Evolutionary conservation across 257 asterid species (phyloP).

Genomic region (Misopates orontium): DNA sequence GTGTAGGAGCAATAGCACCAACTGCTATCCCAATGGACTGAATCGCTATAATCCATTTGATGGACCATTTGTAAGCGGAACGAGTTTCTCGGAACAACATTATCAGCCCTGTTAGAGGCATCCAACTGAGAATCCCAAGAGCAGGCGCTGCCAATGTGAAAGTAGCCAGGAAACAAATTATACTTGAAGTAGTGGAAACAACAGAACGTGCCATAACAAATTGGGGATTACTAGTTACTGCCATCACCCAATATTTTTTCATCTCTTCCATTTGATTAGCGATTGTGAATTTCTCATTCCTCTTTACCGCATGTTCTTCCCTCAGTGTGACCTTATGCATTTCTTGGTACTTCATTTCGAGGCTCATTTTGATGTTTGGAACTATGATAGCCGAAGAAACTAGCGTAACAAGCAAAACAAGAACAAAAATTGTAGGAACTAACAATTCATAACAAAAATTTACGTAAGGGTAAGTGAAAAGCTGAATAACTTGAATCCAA

Average conservation of each 20-base stretch:
- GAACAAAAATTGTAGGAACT: not conserved
- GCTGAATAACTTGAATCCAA: conserved; percentile 33
- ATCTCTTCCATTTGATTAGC: conserved; percentile 33
- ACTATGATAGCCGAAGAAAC: conserved; percentile 37
- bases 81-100: too few relatives aligned
- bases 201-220: conserved; percentile 50
- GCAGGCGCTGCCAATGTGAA: conserved; percentile 12
- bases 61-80: conserved; percentile 40
- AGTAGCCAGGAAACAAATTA: conserved; percentile 31
- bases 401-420: conserved; percentile 31
- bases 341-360: conserved; percentile 37
- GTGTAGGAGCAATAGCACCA: conserved; percentile 41
- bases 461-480: not conserved
- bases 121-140: conserved; percentile 29
- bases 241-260: conserved; percentile 49
- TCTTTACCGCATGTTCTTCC: conserved; percentile 33
- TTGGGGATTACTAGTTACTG: conserved; percentile 45
- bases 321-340: conserved; percentile 27
- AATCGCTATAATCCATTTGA: conserved; percentile 26
- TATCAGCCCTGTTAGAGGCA: not conserved
- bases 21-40: conserved; percentile 39
- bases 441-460: too few relatives aligned
- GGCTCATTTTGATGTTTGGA: conserved; percentile 27
- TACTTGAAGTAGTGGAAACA: conserved; percentile 35
- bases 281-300: conserved; percentile 16